Percentiles rank a stretch among this genome's conserved stretches.
These are phyloP conservation scores for Fusarium sp. DNA, from an alignment of 2,329 filamentous ascomycete species.

Conservation along the genomic window DNA sequence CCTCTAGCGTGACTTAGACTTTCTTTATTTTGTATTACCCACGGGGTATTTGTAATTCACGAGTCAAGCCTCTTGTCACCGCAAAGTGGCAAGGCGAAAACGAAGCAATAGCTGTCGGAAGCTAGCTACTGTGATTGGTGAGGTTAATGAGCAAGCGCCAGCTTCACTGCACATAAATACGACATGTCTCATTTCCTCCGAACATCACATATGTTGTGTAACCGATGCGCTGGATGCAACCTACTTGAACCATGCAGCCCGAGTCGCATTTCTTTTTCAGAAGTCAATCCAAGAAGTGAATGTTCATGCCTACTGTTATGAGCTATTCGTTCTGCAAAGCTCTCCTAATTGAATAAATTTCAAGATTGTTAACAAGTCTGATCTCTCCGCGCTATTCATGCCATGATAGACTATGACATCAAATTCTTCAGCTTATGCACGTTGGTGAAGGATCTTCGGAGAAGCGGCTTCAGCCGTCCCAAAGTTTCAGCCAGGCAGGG, in stretches of 20 bases:
- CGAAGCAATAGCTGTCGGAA: no score
- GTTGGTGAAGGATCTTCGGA: not conserved
- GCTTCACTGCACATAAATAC: not conserved
- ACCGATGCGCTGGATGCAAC: not conserved
- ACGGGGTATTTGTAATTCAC: not conserved
- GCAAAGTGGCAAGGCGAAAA: not conserved
- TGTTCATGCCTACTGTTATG: rapidly evolving
- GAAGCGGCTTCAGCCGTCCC: not conserved
- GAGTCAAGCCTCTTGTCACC: not conserved
- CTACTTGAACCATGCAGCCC: no score
- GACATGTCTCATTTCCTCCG: not conserved
- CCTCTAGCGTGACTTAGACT: rapidly evolving
- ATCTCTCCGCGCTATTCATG: rapidly evolving
- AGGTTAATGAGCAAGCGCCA: not conserved
- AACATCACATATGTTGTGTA: not conserved
- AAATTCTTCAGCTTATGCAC: not conserved
- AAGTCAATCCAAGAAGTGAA: not conserved
- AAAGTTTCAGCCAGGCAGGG: not conserved
- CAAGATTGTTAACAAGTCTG: rapidly evolving
- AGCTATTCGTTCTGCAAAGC: rapidly evolving
- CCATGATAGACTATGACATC: not conserved
- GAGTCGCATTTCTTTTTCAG: not conserved
- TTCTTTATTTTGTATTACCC: no score
- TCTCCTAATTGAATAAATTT: rapidly evolving
- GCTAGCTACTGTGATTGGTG: not conserved